A percentile compares a stretch with the other conserved stretches of the same genome.
Evolutionary conservation across 2,329 filamentous ascomycete genomes (phyloP).

Genomic region (Huntiella bhutanensis): DNA sequence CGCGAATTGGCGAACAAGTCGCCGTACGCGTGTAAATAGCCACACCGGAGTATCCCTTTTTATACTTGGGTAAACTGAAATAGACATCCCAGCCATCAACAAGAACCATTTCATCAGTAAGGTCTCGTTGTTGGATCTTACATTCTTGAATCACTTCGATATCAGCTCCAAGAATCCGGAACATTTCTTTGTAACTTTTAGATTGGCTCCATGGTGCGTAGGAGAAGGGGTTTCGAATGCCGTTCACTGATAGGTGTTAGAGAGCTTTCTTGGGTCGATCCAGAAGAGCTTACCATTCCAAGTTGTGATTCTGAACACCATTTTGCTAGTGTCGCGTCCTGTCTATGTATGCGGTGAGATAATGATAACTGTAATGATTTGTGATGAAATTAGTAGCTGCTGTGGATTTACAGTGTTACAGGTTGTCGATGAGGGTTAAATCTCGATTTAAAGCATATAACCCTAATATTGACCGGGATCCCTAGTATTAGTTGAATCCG

Average conservation of each 20-base stretch:
- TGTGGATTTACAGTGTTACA: no score
- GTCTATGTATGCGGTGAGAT: no score
- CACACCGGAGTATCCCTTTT: slow-evolving; percentile 94
- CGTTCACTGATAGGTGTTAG: slow-evolving; percentile 43
- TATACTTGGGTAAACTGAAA: slow-evolving; percentile 81
- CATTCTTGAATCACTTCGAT: slow-evolving; percentile 91
- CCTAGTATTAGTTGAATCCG: no score
- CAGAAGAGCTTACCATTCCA: slow-evolving; percentile 50
- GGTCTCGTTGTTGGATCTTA: slow-evolving; percentile 86
- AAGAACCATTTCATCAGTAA: slow-evolving; percentile 88
- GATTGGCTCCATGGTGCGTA: slow-evolving; percentile 67
- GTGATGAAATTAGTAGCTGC: no score
- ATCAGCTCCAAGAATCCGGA: slow-evolving; percentile 78
- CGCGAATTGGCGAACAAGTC: slow-evolving; percentile 66
- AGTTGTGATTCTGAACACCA: slow-evolving; percentile 65
- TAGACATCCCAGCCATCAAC: slow-evolving; percentile 91
- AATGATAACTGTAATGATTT: no score
- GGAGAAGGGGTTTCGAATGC: slow-evolving; percentile 67
- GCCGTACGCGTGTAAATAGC: slow-evolving; percentile 86
- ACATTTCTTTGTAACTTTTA: slow-evolving; percentile 63
- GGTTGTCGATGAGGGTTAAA: no score
- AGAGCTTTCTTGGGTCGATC: slow-evolving; percentile 7
- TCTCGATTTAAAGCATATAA: no score
- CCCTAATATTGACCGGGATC: no score
- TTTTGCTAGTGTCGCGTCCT: slow-evolving; percentile 20